Evolutionary conservation across 2,329 filamentous ascomycete genomes (phyloP).

Genomic region (Gremmenia infestans): DNA sequence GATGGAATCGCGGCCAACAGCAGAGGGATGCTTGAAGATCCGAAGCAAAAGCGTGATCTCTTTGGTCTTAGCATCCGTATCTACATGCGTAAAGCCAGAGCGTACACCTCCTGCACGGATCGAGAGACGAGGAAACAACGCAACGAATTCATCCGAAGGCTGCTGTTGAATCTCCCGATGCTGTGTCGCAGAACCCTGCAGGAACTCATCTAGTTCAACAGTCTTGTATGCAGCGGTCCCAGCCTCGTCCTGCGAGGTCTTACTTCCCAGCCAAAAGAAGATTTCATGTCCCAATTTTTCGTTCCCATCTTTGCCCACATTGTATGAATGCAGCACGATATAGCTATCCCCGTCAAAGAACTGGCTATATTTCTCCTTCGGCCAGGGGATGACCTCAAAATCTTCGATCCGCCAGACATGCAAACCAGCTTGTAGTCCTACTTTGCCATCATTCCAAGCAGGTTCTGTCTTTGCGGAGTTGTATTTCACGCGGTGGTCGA

Average conservation of each 20-base stretch:
- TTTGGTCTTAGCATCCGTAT: constrained; percentile 38
- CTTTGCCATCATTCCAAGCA: constrained; percentile 56
- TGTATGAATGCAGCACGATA: constrained; percentile 57
- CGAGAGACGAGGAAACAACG: constrained; percentile 55
- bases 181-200: constrained; percentile 57
- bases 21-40: constrained; percentile 50
- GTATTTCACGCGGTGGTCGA: constrained; percentile 65
- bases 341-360: constrained; percentile 67
- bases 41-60: constrained; percentile 51
- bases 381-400: constrained; percentile 60
- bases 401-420: constrained; percentile 63
- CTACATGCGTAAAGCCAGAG: constrained; percentile 61
- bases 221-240: constrained; percentile 67
- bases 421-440: constrained; percentile 51
- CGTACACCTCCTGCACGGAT: constrained; percentile 56
- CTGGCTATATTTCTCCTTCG: constrained; percentile 49
- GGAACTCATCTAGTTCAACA: constrained; percentile 63
- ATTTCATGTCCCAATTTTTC: constrained; percentile 55
- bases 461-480: constrained; percentile 60
- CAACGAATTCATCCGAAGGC: constrained; percentile 42
- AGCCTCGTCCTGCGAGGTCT: constrained; percentile 64
- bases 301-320: constrained; percentile 42
- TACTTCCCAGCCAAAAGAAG: constrained; percentile 64
- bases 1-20: constrained; percentile 41
- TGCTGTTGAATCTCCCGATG: constrained; percentile 62